A percentile compares a stretch with the other conserved stretches of the same genome.
These are phyloP conservation scores for Fusarium sp. DNA, from an alignment of 2,329 filamentous ascomycete genomes.

Conservation along the genomic window DNA sequence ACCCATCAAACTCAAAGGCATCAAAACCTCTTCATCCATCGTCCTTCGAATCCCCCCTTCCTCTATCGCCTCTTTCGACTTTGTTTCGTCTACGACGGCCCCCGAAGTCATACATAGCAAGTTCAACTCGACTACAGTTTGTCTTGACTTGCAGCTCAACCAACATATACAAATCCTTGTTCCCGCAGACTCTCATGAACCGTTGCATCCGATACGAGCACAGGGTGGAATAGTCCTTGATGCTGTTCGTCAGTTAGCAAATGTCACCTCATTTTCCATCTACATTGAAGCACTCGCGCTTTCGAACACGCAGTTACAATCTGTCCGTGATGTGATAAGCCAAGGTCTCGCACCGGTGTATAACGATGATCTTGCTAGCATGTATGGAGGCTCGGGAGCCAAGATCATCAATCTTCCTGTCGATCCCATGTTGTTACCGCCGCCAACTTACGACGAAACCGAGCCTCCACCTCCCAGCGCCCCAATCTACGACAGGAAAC, in stretches of 20 bases:
- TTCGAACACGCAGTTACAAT: neutral
- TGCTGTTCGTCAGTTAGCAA: constrained; percentile 15
- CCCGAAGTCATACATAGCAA: constrained; percentile 5
- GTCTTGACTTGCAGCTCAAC: constrained; percentile 5
- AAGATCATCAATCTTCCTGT: constrained; percentile 10
- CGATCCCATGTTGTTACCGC: neutral
- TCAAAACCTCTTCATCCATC: neutral
- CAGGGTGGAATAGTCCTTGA: constrained; percentile 14
- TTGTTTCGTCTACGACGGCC: neutral
- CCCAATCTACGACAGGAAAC: neutral
- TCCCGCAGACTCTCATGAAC: constrained; percentile 13
- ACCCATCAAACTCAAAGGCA: constrained; percentile 18
- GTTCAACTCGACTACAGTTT: neutral
- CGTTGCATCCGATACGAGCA: constrained; percentile 15
- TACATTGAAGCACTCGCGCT: neutral
- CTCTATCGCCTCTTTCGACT: neutral
- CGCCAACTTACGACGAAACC: neutral
- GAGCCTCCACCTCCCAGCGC: neutral
- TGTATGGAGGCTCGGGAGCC: constrained; percentile 24
- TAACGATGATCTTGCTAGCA: constrained; percentile 1
- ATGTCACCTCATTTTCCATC: constrained; percentile 11
- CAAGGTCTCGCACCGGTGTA: neutral
- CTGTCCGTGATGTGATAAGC: neutral
- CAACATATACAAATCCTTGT: constrained; percentile 5
- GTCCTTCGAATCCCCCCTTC: constrained; percentile 2